A percentile compares a stretch with the other conserved stretches of the same genome.
Evolutionary conservation across 1,284 basidiomycete genomes (phyloP).

Genomic region (Mrakiaceae sp.): DNA sequence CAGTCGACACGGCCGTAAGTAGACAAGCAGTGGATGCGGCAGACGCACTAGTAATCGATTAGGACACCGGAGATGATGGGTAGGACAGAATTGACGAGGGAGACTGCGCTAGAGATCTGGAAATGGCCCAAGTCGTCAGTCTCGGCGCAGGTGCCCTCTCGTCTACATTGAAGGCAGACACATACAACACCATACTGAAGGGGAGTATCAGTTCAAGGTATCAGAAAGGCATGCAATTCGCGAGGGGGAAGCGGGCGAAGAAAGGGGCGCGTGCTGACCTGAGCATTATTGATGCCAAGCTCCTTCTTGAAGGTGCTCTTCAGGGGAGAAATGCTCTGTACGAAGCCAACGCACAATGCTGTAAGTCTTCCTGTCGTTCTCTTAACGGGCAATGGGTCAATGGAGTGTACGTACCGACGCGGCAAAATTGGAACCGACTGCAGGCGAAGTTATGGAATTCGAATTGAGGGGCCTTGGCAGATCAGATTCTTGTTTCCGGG

Average conservation of each 20-base stretch:
- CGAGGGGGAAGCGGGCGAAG: background rate
- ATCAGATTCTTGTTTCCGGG: background rate
- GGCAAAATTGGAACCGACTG: background rate
- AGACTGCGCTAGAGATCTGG: conserved; percentile 19
- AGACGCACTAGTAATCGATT: conserved; percentile 32
- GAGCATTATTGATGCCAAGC: conserved; percentile 18
- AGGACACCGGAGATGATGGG: conserved; percentile 37
- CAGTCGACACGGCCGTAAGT: background rate
- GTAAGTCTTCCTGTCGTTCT: background rate
- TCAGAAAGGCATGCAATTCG: background rate
- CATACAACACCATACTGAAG: background rate
- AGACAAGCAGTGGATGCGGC: background rate
- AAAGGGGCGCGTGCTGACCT: conserved; percentile 8
- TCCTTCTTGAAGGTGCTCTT: conserved; percentile 19
- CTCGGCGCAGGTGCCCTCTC: background rate
- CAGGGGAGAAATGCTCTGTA: conserved; percentile 16
- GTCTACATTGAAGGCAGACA: background rate
- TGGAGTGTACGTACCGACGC: no score
- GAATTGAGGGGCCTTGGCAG: background rate
- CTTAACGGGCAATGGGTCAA: background rate
- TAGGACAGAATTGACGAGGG: conserved; percentile 24
- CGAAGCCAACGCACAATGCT: conserved; percentile 2
- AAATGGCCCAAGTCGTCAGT: background rate
- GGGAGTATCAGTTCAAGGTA: no score
- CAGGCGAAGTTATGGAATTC: background rate